Evolutionary conservation across 2,329 filamentous ascomycete species (phyloP).

Genomic region (Periconia macrospinosa): DNA sequence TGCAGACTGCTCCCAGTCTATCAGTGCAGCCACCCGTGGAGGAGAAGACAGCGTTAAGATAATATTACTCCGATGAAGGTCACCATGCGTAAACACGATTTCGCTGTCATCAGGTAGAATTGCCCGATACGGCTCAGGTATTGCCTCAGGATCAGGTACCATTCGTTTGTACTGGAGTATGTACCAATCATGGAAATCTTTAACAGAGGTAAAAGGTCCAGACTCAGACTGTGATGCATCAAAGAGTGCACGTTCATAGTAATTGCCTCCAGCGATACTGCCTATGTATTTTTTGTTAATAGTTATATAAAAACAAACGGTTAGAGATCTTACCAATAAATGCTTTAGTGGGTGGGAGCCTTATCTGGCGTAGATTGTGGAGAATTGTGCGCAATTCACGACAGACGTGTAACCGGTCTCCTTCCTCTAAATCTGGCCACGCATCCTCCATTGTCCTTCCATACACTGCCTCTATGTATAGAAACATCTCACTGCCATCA

Average conservation of each 20-base stretch:
- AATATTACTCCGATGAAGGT: conserved; percentile 41
- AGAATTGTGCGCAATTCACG: conserved; percentile 16
- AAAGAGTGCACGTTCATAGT: conserved; percentile 12
- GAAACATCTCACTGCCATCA: conserved; percentile 31
- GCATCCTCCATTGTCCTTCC: conserved; percentile 28
- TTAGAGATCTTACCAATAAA: conserved; percentile 27
- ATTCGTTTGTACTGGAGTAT: conserved; percentile 16
- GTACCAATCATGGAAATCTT: conserved; percentile 39
- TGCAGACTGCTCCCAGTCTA: conserved; percentile 38
- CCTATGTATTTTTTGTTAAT: conserved; percentile 7
- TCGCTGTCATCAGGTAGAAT: conserved; percentile 31
- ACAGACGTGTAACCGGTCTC: conserved; percentile 11
- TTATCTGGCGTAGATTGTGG: conserved; percentile 22
- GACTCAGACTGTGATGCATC: conserved; percentile 16
- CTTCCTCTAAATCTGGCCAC: conserved; percentile 25
- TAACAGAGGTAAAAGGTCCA: conserved; percentile 32
- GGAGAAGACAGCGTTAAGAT: conserved; percentile 24
- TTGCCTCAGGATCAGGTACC: conserved; percentile 23
- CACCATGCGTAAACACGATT: conserved; percentile 40
- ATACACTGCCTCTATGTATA: conserved; percentile 40
- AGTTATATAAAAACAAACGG: background rate
- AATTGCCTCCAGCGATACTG: conserved; percentile 6
- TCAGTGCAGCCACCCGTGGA: conserved; percentile 23
- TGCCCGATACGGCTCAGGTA: conserved; percentile 28
- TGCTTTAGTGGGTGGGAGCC: conserved; percentile 24